These are phyloP conservation scores for Metschnikowia picachoensis DNA, from an alignment of 805 yeast species.

Conservation along the genomic window DNA sequence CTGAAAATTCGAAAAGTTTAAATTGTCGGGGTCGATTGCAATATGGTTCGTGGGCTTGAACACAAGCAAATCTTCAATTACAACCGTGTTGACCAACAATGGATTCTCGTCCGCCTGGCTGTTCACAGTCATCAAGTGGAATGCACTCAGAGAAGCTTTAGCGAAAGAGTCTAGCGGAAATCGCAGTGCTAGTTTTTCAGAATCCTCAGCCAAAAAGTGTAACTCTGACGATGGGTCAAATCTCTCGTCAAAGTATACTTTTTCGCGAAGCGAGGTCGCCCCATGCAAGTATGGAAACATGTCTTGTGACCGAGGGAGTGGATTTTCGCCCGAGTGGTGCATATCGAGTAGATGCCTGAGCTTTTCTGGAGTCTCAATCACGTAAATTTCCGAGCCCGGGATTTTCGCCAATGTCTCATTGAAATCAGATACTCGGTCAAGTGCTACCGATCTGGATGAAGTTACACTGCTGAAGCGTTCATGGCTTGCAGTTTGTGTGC, in stretches of 20 bases:
- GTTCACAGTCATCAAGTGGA: constrained; percentile 18
- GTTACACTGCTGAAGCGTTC: not conserved
- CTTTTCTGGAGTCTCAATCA: constrained; percentile 7
- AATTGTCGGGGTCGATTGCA: constrained; percentile 1
- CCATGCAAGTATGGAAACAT: constrained; percentile 38
- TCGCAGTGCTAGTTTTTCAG: not conserved
- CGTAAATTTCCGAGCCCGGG: constrained; percentile 2
- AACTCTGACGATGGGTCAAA: constrained; percentile 13
- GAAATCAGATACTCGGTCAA: constrained; percentile 1
- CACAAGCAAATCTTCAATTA: constrained; percentile 17
- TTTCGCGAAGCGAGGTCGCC: constrained; percentile 23
- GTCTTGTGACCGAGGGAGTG: constrained; percentile 10
- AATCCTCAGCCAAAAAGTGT: constrained; percentile 6
- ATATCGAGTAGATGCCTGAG: constrained; percentile 17
- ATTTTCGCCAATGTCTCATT: constrained; percentile 4
- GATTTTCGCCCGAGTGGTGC: constrained; percentile 16
- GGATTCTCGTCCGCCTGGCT: constrained; percentile 10
- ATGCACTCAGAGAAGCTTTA: constrained; percentile 4
- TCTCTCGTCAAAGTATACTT: constrained; percentile 25
- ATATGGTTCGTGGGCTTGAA: not conserved
- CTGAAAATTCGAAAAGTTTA: constrained; percentile 5
- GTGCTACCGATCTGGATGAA: not conserved
- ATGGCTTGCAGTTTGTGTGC: not conserved
- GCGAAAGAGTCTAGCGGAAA: constrained; percentile 8
- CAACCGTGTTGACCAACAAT: constrained; percentile 18